Evolutionary conservation across 257 asterid species (phyloP), one percentile per base, ranked within the genome.

Genomic region (Lantana camara): DNA sequence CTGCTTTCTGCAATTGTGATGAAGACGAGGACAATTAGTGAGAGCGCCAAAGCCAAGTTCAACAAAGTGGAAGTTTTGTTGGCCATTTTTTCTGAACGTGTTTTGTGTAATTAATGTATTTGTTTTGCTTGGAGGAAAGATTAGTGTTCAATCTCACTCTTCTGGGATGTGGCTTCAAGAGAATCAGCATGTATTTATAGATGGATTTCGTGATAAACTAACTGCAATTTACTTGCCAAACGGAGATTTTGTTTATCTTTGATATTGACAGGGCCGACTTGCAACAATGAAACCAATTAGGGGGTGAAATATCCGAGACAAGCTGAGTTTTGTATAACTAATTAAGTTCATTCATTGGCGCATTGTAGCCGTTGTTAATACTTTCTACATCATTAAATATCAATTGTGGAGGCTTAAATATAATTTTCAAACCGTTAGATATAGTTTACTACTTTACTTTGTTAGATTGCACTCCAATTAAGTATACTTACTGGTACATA

Each of bases 21-120:
- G 68, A 66, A 66, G 57, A n/a, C 15, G 49, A 44, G 49, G 15
- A 72, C 32, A 23, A 77, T 29, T 11, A 82, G 17, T 10, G 79
- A 41, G 53, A 75, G 50, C 19, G 72, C 17, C 24, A 52, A 60
- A 35, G 72, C 42, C 5, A 65, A 23, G 41, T 27, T 53, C 44
- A 71, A 32, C 59, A 69, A 38, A 24, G 45, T 72, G 6, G 77
- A 41, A 16, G 45, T 20, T 29, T 52, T 77, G 66, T 47, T 61
- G 10, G 71, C 79, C 86, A 81, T 77, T 13, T 45, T 61, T 48
- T 56, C 32, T 56, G 21, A 27, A n/a, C n/a, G n/a, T n/a, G n/a
- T n/a, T n/a, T n/a, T n/a, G n/a, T n/a, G n/a, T n/a, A n/a, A n/a
- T n/a, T n/a, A n/a, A 34, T 45, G 49, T 46, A 13, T 15, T 61